A percentile compares a stretch with the other conserved stretches of the same genome.
These are phyloP conservation scores for Vitis hybrid DNA, from an alignment of 177 flowering plant genomes.

Conservation along the genomic window DNA sequence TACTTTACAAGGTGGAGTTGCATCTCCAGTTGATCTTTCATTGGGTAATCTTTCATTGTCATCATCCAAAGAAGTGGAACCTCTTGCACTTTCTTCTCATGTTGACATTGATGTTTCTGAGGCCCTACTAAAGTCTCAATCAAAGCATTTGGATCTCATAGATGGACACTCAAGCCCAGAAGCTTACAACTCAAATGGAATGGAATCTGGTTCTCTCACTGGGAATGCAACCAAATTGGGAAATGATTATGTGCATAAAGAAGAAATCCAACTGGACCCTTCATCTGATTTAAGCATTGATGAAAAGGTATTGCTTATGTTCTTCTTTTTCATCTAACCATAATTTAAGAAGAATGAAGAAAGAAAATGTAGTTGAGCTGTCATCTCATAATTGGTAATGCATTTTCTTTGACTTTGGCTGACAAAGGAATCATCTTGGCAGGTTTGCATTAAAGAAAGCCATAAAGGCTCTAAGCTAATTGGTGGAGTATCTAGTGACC, in stretches of 20 bases:
- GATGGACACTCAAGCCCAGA: constrained; percentile 16
- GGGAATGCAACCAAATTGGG: background rate
- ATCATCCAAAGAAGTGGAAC: constrained; percentile 17
- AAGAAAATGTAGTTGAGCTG: background rate
- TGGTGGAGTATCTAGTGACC: constrained; percentile 11
- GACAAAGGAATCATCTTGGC: background rate
- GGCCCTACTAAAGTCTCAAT: constrained; percentile 4
- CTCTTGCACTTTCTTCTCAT: constrained; percentile 9
- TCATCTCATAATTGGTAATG: background rate
- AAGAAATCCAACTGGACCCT: constrained; percentile 7
- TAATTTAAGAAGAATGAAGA: background rate
- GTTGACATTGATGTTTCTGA: constrained; percentile 10
- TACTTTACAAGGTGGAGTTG: constrained; percentile 1
- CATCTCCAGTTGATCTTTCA: constrained; percentile 22
- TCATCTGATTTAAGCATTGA: constrained; percentile 17
- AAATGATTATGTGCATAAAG: constrained; percentile 5
- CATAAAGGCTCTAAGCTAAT: constrained; percentile 9
- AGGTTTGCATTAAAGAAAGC: constrained; percentile 15
- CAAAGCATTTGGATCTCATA: constrained; percentile 10
- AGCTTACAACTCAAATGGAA: constrained; percentile 9
- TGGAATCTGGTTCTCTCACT: background rate
- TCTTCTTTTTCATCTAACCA: background rate
- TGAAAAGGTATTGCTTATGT: constrained; percentile 16
- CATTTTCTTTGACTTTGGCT: background rate
- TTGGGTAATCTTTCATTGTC: constrained; percentile 22